A percentile compares a stretch with the other conserved stretches of the same genome.
Conservation (phyloP, 495 filamentous ascomycete species). For the Trichocladium uniseriatum region DNA sequence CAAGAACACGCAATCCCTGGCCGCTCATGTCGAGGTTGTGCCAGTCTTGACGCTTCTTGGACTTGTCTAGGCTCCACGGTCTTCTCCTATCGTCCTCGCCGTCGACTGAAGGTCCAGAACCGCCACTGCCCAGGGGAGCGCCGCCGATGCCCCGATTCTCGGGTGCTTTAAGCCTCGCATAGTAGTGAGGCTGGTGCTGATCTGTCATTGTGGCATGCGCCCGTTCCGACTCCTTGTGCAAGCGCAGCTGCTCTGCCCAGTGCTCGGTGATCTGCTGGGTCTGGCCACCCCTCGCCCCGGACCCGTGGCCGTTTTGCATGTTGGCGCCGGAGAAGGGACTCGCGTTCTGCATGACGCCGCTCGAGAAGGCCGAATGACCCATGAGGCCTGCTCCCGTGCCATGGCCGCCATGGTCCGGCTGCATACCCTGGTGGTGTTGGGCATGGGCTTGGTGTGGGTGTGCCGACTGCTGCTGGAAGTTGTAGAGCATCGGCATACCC, state of each 20-base stretch:
- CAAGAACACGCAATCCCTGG: constrained; percentile 76
- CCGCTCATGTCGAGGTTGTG: constrained; percentile 85
- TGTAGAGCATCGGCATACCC: constrained; percentile 51
- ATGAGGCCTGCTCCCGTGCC: constrained; percentile 44
- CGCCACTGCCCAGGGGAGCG: constrained; percentile 18
- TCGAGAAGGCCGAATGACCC: constrained; percentile 69
- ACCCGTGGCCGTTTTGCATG: constrained; percentile 65
- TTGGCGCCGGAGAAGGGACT: constrained; percentile 67
- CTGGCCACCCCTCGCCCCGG: constrained; percentile 33
- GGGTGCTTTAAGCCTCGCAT: constrained; percentile 42
- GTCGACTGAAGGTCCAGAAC: constrained; percentile 40
- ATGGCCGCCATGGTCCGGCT: constrained; percentile 63
- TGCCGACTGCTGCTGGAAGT: constrained; percentile 56
- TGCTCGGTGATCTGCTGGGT: constrained; percentile 56
- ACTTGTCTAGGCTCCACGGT: constrained; percentile 45
- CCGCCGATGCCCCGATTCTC: constrained; percentile 52
- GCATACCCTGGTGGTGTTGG: constrained; percentile 61
- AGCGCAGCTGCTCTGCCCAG: constrained; percentile 78
- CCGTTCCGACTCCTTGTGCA: constrained; percentile 61
- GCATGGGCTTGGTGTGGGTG: constrained; percentile 66
- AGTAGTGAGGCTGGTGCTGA: constrained; percentile 44
- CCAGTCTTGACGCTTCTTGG: constrained; percentile 69
- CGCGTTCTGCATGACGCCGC: constrained; percentile 59
- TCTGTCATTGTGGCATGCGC: constrained; percentile 59
- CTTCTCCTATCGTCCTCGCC: constrained; percentile 58